phyloP scores from a whole-genome alignment of 2,329 filamentous ascomycete species.

The Claviceps humidiphila region DNA sequence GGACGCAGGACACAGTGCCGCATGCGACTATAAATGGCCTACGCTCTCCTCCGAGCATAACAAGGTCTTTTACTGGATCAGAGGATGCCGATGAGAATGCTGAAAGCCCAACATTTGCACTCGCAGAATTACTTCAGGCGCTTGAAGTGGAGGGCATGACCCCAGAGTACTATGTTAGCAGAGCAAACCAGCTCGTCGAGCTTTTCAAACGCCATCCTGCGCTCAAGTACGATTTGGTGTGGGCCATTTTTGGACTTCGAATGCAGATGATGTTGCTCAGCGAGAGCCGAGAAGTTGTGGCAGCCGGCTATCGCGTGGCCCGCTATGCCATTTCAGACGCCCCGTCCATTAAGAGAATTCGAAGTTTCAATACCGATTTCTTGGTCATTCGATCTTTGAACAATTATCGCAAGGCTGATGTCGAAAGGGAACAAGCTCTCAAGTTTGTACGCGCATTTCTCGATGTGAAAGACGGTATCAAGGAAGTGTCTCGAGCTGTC shows the following conservation, averaged over 20 bases:
- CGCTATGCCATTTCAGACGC: slow-evolving; percentile 90
- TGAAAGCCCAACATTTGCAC: slow-evolving; percentile 83
- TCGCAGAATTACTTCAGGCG: slow-evolving; percentile 81
- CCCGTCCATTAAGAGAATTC: slow-evolving; percentile 77
- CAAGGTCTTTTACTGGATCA: slow-evolving; percentile 43
- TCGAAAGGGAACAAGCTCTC: slow-evolving; percentile 90
- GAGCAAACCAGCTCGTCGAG: slow-evolving; percentile 85
- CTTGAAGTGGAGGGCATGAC: slow-evolving; percentile 78
- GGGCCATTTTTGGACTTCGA: slow-evolving; percentile 85
- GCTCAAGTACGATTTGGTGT: slow-evolving; percentile 90
- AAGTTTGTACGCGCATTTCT: slow-evolving; percentile 94
- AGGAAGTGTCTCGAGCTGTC: slow-evolving; percentile 75
- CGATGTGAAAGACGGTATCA: slow-evolving; percentile 84
- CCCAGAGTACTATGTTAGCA: slow-evolving; percentile 88
- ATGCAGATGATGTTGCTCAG: slow-evolving; percentile 95
- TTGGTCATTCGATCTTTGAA: slow-evolving; percentile 81
- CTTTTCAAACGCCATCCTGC: slow-evolving; percentile 89
- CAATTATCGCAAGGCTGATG: slow-evolving; percentile 92
- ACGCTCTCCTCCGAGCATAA: slow-evolving; percentile 44
- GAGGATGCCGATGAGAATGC: slow-evolving; percentile 56
- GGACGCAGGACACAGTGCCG: slow-evolving; percentile 33
- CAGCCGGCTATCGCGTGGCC: slow-evolving; percentile 84
- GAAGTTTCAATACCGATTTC: slow-evolving; percentile 79
- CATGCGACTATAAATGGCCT: slow-evolving; percentile 28
- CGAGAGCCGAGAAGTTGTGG: slow-evolving; percentile 89